phyloP scores from a whole-genome alignment of 352 stramenopile species.

The Phytophthora rubi region DNA sequence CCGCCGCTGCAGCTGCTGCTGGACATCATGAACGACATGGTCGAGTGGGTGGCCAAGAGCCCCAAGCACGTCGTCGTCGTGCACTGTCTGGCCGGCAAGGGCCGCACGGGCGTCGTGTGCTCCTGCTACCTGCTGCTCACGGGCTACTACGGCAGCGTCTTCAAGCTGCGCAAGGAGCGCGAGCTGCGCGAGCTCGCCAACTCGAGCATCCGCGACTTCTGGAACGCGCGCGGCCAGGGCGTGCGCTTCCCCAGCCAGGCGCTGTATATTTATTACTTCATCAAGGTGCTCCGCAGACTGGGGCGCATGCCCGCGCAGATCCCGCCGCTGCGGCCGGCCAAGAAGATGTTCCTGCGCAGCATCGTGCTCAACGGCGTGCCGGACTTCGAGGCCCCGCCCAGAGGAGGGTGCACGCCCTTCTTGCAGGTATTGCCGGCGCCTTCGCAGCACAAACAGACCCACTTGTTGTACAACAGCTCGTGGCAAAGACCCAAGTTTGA shows the following conservation, averaged over 20 bases:
- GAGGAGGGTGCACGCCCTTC: slow-evolving; percentile 67
- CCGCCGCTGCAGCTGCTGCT: slow-evolving; percentile 79
- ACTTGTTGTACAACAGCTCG: slow-evolving; percentile 77
- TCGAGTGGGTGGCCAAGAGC: slow-evolving; percentile 69
- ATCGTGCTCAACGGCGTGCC: slow-evolving; percentile 79
- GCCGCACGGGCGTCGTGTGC: slow-evolving; percentile 81
- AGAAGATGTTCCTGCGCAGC: slow-evolving; percentile 65
- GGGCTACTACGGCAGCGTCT: slow-evolving; percentile 76
- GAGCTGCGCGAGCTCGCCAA: slow-evolving; percentile 74
- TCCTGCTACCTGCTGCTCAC: slow-evolving; percentile 83
- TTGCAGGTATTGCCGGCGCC: slow-evolving; percentile 70
- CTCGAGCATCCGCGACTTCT: slow-evolving; percentile 72
- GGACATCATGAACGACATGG: slow-evolving; percentile 89
- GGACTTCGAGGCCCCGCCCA: slow-evolving; percentile 73
- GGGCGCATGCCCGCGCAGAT: slow-evolving; percentile 61
- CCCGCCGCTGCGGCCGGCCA: slow-evolving; percentile 56
- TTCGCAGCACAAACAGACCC: slow-evolving; percentile 59
- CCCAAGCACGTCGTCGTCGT: slow-evolving; percentile 81
- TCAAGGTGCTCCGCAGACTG: slow-evolving; percentile 67
- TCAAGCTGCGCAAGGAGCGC: slow-evolving; percentile 66
- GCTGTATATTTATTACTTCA: slow-evolving; percentile 91
- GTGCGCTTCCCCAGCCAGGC: slow-evolving; percentile 86
- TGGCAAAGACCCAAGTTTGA: slow-evolving; percentile 74
- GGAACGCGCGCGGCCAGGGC: slow-evolving; percentile 53
- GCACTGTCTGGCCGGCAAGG: slow-evolving; percentile 83